Evolutionary conservation across 441 rosid species (phyloP).

Genomic region (Pelargonium citronellum): DNA sequence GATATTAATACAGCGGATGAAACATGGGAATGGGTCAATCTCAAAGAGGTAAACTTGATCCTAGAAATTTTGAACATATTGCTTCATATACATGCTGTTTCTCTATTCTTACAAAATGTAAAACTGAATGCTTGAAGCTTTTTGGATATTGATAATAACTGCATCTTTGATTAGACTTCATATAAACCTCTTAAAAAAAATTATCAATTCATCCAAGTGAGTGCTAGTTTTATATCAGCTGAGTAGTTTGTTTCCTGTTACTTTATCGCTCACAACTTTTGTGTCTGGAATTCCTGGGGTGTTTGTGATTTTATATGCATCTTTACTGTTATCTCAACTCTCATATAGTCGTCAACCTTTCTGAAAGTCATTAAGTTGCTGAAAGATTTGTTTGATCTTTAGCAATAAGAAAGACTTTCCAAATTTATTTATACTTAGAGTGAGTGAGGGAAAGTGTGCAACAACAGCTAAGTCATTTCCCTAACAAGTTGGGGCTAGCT

Average conservation of each 20-base stretch:
- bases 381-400: neutral
- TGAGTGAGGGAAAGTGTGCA: neutral
- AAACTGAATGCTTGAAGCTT: conserved; percentile 2
- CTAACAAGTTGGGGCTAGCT: too few relatives aligned
- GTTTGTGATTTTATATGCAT: neutral
- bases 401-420: neutral
- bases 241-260: neutral
- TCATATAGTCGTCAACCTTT: neutral
- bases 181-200: neutral
- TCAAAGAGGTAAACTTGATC: conserved; percentile 69
- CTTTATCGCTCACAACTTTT: too few relatives aligned
- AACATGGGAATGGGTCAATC: conserved; percentile 99
- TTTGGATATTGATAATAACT: neutral
- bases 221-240: neutral
- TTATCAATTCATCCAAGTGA: neutral
- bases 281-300: too few relatives aligned
- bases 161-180: conserved; percentile 6
- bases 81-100: neutral
- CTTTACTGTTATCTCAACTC: neutral
- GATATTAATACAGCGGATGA: conserved; percentile 68
- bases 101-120: neutral
- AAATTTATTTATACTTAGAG: neutral
- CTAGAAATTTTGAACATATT: neutral
- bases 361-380: neutral
- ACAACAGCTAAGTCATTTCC: too few relatives aligned